Percentiles rank a stretch among this genome's conserved stretches.
phyloP scores from a whole-genome alignment of 2,329 filamentous ascomycete genomes.

The Chrysoporthe austroafricana region DNA sequence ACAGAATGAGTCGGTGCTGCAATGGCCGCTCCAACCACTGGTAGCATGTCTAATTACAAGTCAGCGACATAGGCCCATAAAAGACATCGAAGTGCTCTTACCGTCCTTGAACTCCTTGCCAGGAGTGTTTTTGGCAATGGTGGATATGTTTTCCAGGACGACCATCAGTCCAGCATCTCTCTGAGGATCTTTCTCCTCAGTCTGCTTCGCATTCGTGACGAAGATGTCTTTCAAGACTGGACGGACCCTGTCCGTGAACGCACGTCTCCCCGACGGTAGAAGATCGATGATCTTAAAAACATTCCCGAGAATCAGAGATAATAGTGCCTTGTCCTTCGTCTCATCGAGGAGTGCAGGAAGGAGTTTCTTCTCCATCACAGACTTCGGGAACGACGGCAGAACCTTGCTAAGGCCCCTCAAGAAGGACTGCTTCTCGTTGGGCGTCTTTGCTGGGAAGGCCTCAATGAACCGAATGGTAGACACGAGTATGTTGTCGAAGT shows the following conservation, averaged over 20 bases:
- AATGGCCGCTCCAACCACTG: slow-evolving; percentile 80
- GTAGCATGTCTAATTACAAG: slow-evolving; percentile 73
- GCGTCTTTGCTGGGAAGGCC: slow-evolving; percentile 85
- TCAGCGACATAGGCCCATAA: neutral
- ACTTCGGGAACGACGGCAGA: slow-evolving; percentile 87
- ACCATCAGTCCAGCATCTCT: slow-evolving; percentile 92
- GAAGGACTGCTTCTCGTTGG: slow-evolving; percentile 88
- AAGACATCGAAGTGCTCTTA: slow-evolving; percentile 43
- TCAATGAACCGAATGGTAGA: slow-evolving; percentile 96
- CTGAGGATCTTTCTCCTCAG: slow-evolving; percentile 75
- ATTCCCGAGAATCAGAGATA: slow-evolving; percentile 86
- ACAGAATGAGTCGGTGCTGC: slow-evolving; percentile 89
- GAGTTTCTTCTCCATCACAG: slow-evolving; percentile 93
- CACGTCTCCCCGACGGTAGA: slow-evolving; percentile 75
- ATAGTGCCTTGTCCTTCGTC: slow-evolving; percentile 85
- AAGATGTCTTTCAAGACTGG: slow-evolving; percentile 85
- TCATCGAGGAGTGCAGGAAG: slow-evolving; percentile 88
- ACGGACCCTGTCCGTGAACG: slow-evolving; percentile 85
- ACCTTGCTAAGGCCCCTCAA: slow-evolving; percentile 87
- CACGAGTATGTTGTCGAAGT: slow-evolving; percentile 96
- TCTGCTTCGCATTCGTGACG: slow-evolving; percentile 60
- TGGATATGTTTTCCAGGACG: slow-evolving; percentile 78
- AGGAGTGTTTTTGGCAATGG: slow-evolving; percentile 78
- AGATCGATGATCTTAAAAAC: slow-evolving; percentile 86
- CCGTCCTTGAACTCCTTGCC: slow-evolving; percentile 95